Percentiles rank a stretch among this genome's conserved stretches.
Evolutionary conservation across 148 eudicot genomes (phyloP).

Genomic region (Spergularia bocconei): DNA sequence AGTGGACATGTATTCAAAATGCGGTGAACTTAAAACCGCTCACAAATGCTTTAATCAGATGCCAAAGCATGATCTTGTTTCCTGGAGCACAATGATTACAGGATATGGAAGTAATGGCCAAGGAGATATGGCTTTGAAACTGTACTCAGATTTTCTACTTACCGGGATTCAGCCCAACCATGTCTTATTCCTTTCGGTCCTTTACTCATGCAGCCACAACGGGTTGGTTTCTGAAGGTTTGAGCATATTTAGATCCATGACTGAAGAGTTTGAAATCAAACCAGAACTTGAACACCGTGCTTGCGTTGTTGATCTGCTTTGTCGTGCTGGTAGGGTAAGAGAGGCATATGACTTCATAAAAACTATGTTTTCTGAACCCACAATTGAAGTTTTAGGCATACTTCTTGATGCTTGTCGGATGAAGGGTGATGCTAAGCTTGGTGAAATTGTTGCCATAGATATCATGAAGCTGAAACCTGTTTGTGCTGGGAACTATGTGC

Average conservation of each 20-base stretch:
- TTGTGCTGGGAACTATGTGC: conserved; percentile 71
- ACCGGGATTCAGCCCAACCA: conserved; percentile 56
- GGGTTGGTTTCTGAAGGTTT: conserved; percentile 73
- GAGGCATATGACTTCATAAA: conserved; percentile 66
- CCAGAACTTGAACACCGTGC: conserved; percentile 75
- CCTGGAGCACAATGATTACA: conserved; percentile 75
- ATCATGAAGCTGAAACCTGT: conserved; percentile 43
- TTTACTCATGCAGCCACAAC: conserved; percentile 77
- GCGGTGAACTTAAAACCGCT: conserved; percentile 68
- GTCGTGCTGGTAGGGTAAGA: conserved; percentile 75
- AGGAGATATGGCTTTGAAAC: conserved; percentile 62
- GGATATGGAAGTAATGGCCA: conserved; percentile 90
- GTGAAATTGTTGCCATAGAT: conserved; percentile 48
- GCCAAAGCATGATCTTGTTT: conserved; percentile 60
- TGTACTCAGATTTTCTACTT: conserved; percentile 45
- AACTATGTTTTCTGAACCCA: conserved; percentile 49
- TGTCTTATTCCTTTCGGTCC: conserved; percentile 59
- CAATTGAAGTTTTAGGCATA: conserved; percentile 69
- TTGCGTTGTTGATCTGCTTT: conserved; percentile 82
- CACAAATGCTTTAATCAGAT: conserved; percentile 58
- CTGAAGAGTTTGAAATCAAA: conserved; percentile 40
- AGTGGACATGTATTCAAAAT: conserved; percentile 92
- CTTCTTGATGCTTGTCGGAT: conserved; percentile 77
- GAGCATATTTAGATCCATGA: conserved; percentile 60
- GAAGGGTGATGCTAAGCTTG: conserved; percentile 52